Percentiles rank a stretch among this genome's conserved stretches.
Conservation (phyloP, 1,139 yeast genomes). For the Pichia sp. region DNA sequence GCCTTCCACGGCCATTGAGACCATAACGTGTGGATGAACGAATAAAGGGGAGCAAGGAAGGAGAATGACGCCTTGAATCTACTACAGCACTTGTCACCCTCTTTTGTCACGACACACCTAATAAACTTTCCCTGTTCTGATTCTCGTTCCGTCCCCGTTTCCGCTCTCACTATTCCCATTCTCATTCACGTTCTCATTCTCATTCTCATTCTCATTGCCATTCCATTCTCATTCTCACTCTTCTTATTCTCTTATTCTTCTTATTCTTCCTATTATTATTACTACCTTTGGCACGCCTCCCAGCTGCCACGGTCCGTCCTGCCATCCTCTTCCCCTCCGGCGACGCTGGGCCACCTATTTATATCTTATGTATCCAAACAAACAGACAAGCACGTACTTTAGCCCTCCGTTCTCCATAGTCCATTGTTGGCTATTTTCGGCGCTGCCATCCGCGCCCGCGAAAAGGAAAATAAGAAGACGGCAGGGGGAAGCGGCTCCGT, state of each 20-base stretch:
- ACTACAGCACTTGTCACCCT: not conserved
- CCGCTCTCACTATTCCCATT: not conserved
- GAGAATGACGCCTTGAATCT: not conserved
- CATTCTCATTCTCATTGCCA: too few species aligned
- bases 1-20: constrained; percentile 30
- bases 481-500: too few species aligned
- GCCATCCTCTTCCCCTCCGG: not conserved
- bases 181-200: not conserved
- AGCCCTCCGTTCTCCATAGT: not conserved
- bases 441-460: too few species aligned
- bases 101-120: not conserved
- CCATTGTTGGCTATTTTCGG: not conserved
- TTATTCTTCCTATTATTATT: not conserved
- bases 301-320: not conserved
- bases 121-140: not conserved
- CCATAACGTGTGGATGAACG: too few species aligned
- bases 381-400: not conserved
- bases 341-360: not conserved
- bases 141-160: not conserved
- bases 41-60: too few species aligned
- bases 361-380: not conserved
- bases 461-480: too few species aligned
- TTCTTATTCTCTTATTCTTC: too few species aligned
- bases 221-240: not conserved
- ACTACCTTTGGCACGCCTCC: too few species aligned